Evolutionary conservation across 306 rosid species (phyloP).

Genomic region (Lathyrus tuberosus): DNA sequence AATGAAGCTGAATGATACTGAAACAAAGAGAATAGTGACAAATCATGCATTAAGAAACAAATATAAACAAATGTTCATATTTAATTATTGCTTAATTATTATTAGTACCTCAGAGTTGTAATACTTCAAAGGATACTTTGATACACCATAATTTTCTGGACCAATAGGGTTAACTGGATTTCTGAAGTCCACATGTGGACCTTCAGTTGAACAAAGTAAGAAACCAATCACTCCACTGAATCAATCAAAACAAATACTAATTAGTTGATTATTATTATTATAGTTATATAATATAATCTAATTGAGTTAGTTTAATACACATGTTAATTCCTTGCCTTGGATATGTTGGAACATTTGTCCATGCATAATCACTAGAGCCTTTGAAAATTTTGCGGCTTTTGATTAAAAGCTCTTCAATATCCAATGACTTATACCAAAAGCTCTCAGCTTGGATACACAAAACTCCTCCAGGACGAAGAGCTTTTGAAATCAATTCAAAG

Average conservation of each 20-base stretch:
- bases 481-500: constrained; percentile 52
- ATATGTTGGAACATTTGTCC: constrained; percentile 74
- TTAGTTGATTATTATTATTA: background rate
- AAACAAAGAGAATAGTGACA: background rate
- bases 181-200: constrained; percentile 63
- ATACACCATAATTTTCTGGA: constrained; percentile 47
- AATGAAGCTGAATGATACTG: constrained; percentile 72
- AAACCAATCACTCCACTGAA: constrained; percentile 78
- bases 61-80: background rate
- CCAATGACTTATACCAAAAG: constrained; percentile 54
- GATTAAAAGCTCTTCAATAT: constrained; percentile 43
- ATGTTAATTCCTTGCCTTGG: constrained; percentile 53
- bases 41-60: background rate
- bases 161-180: constrained; percentile 58
- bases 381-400: constrained; percentile 53
- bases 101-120: constrained; percentile 60
- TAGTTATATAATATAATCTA: background rate
- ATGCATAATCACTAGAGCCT: constrained; percentile 69
- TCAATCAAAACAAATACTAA: background rate
- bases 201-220: constrained; percentile 73
- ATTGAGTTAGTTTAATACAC: background rate
- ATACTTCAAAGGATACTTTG: constrained; percentile 59
- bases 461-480: constrained; percentile 65
- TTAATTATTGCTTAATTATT: background rate
- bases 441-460: constrained; percentile 73